Conservation (phyloP, 768 basidiomycete genomes). For the Russula brevipes region DNA sequence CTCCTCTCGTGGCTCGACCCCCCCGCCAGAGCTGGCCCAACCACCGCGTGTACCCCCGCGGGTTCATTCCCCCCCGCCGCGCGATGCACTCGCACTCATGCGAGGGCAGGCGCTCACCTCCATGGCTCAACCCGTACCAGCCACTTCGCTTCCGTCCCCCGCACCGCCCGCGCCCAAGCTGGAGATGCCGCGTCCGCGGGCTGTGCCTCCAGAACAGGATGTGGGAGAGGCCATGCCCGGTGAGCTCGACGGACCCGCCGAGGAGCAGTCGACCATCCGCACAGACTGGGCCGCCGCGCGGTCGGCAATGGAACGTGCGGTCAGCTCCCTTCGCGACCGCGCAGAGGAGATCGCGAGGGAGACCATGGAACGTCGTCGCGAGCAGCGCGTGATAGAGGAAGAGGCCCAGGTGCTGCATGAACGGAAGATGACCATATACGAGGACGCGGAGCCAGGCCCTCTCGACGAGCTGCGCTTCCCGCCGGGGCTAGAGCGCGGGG, state of each 20-base stretch:
- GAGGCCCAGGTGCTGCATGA: background rate
- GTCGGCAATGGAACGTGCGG: conserved; percentile 19
- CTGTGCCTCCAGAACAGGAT: conserved; percentile 13
- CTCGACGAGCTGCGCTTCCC: conserved; percentile 19
- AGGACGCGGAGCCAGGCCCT: conserved; percentile 12
- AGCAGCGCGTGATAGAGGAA: conserved; percentile 14
- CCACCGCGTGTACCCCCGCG: conserved; percentile 19
- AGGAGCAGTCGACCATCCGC: background rate
- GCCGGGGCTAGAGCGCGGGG: conserved; percentile 8
- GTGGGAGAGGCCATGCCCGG: conserved; percentile 18
- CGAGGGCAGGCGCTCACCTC: conserved; percentile 20
- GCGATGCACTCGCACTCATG: conserved; percentile 21
- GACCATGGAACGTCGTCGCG: conserved; percentile 12
- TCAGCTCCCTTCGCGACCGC: conserved; percentile 15
- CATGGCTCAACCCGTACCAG: conserved; percentile 1
- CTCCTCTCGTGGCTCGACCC: conserved; percentile 13
- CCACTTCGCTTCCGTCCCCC: background rate
- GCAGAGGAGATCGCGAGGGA: conserved; percentile 16
- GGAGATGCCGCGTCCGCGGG: background rate
- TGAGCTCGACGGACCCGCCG: conserved; percentile 12
- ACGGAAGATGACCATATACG: conserved; percentile 20
- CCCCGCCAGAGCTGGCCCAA: conserved; percentile 10
- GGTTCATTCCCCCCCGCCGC: conserved; percentile 17
- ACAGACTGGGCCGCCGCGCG: conserved; percentile 19
- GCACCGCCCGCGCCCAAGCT: background rate